Conservation (phyloP, 2,329 filamentous ascomycete species). For the Fusarium oligoseptatum region DNA sequence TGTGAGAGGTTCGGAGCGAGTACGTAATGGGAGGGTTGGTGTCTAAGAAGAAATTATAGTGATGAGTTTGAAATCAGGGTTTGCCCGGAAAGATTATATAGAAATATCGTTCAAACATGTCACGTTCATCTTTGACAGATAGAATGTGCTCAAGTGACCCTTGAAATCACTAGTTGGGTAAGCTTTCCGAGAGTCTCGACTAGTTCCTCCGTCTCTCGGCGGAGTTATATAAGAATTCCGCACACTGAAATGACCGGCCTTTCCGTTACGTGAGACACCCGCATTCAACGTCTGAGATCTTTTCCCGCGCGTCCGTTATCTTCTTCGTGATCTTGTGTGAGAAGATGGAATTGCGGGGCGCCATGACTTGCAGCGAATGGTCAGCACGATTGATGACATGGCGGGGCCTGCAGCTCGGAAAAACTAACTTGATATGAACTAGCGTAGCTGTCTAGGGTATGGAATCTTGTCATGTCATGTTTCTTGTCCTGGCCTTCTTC, state of each 20-base stretch:
- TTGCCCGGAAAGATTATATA: neutral
- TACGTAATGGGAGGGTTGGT: neutral
- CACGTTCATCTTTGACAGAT: neutral
- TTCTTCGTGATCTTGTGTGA: neutral
- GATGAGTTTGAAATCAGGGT: neutral
- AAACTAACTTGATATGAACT: neutral
- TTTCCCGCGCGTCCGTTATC: neutral
- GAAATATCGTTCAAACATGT: neutral
- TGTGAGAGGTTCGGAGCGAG: neutral
- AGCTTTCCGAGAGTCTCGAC: neutral
- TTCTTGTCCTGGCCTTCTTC: neutral
- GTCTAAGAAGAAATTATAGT: neutral
- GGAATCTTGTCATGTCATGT: neutral
- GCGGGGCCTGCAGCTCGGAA: neutral
- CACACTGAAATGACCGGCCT: neutral
- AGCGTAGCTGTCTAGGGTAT: neutral
- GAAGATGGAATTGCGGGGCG: neutral
- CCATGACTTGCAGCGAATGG: neutral
- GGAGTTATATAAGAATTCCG: neutral
- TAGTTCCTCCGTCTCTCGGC: neutral
- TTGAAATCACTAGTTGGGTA: neutral
- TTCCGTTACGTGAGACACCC: neutral
- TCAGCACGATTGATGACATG: neutral
- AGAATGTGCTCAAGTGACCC: too few relatives aligned
- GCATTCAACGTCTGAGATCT: fast-evolving